These are phyloP conservation scores for Xylaria scruposa DNA, from an alignment of 495 filamentous ascomycete species.

Conservation along the genomic window DNA sequence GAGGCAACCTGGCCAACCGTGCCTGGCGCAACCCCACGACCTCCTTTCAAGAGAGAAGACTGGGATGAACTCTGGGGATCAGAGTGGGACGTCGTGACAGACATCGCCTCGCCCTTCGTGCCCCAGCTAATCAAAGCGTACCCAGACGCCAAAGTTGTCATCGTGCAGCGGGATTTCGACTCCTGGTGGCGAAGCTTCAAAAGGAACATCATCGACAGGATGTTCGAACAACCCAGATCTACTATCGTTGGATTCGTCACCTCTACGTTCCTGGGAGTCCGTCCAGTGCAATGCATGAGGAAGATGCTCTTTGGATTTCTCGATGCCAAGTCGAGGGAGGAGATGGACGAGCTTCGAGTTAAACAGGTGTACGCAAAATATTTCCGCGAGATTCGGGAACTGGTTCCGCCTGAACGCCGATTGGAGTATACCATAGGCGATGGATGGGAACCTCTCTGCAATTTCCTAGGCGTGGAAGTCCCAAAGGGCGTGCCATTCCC, in stretches of 20 bases:
- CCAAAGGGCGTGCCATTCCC: slow-evolving; percentile 32
- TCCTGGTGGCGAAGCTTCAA: slow-evolving; percentile 45
- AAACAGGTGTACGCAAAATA: slow-evolving; percentile 15
- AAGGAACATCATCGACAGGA: slow-evolving; percentile 17
- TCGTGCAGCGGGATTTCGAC: slow-evolving; percentile 47
- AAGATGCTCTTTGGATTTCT: slow-evolving; percentile 8
- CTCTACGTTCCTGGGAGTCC: neutral
- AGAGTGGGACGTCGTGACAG: slow-evolving; percentile 47
- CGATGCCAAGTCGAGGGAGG: neutral
- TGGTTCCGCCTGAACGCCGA: slow-evolving; percentile 43
- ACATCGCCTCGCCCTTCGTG: slow-evolving; percentile 45
- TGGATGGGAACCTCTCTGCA: slow-evolving; percentile 56
- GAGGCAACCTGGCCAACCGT: slow-evolving; percentile 36
- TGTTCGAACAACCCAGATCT: neutral
- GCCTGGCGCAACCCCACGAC: slow-evolving; percentile 12
- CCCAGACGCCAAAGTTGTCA: slow-evolving; percentile 54
- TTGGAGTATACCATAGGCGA: slow-evolving; percentile 53
- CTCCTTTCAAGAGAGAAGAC: slow-evolving; percentile 36
- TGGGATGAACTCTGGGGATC: slow-evolving; percentile 51
- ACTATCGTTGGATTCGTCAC: neutral
- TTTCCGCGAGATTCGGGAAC: slow-evolving; percentile 29
- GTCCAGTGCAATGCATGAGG: neutral
- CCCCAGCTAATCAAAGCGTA: slow-evolving; percentile 51
- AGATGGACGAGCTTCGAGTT: neutral
- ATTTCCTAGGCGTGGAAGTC: slow-evolving; percentile 42